Conservation (phyloP, 495 filamentous ascomycete genomes). For the Penicillium ucsense region DNA sequence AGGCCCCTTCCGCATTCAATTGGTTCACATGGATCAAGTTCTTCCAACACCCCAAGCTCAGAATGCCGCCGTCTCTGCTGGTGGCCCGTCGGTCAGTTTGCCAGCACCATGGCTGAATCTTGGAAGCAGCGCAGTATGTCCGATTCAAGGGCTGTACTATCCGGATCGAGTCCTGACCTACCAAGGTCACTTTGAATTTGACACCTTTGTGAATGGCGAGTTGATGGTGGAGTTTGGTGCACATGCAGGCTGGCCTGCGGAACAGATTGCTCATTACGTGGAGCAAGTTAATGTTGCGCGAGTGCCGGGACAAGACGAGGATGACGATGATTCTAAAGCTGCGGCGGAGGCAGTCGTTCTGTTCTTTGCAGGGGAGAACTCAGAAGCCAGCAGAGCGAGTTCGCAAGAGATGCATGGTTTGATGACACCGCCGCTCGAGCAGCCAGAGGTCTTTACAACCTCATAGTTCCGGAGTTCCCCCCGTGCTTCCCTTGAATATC, state of each 20-base stretch:
- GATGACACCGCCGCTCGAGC: constrained; percentile 17
- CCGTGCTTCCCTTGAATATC: too few relatives aligned
- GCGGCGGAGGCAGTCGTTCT: constrained; percentile 29
- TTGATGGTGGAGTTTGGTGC: constrained; percentile 23
- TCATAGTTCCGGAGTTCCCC: too few relatives aligned
- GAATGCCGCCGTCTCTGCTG: neutral
- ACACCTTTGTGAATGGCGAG: constrained; percentile 27
- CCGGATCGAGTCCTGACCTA: constrained; percentile 27
- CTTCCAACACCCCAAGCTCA: constrained; percentile 11
- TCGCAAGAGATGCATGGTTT: constrained; percentile 6
- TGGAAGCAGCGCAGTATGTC: constrained; percentile 22
- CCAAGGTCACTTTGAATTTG: constrained; percentile 38
- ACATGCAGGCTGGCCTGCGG: constrained; percentile 16
- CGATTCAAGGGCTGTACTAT: constrained; percentile 33
- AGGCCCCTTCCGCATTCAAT: constrained; percentile 19
- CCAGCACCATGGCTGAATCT: constrained; percentile 25
- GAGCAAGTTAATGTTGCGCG: constrained; percentile 14
- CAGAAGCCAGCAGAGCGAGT: neutral
- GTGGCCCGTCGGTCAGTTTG: constrained; percentile 2
- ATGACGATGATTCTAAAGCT: constrained; percentile 28
- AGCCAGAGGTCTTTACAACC: neutral
- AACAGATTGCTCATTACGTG: constrained; percentile 12
- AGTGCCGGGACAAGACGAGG: constrained; percentile 14
- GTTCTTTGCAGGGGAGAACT: constrained; percentile 22
- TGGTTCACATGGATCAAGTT: constrained; percentile 27